Base-by-base conservation (phyloP, 345 rosid genomes). In the Cardiospermum halicacabum region DNA sequence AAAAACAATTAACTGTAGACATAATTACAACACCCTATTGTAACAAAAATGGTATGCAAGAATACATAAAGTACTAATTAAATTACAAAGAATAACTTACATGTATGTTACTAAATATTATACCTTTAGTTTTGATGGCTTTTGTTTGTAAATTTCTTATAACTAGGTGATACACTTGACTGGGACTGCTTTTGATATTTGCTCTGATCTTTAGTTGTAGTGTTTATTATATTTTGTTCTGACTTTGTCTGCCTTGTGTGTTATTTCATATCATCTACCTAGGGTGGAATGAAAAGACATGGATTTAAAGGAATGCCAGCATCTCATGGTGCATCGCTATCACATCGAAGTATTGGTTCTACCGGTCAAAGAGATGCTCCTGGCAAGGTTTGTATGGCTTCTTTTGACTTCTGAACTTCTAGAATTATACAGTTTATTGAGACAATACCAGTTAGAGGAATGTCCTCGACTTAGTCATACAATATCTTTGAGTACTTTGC, bases 361-460 rank as follows among this genome's bases (percentile, higher is more conserved):
- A 91, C 97, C 21, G 96, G 99, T 56, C 97, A 91, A 82, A 85
- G 99, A 79, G 98, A 92, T 80, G 86, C 84, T 69, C 88, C 88
- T 8, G 97, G 99, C 58, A 94, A 81, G 96, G 98, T 93, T 56
- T 51, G 74, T 76, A 57, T 64, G 61, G 58, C 67, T 60, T 68
- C 12, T 30, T 36, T 50, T 7, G 5, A 4, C 58, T 25, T 63
- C 12, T 64, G 64, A 70, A 47, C 7, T 27, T 32, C 9, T 12
- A 1, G 28, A 34, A 21, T 47, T 61, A 11, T 32, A 25, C 39
- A 50, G 13, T 40, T 25, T n/a, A n/a, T n/a, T n/a, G n/a, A n/a
- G n/a, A n/a, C n/a, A n/a, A n/a, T n/a, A n/a, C n/a, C n/a, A n/a
- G n/a, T n/a, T n/a, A n/a, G n/a, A n/a, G n/a, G n/a, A n/a, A n/a